phyloP scores from a whole-genome alignment of 2,329 filamentous ascomycete genomes.

The Phyllosticta capitalensis region DNA sequence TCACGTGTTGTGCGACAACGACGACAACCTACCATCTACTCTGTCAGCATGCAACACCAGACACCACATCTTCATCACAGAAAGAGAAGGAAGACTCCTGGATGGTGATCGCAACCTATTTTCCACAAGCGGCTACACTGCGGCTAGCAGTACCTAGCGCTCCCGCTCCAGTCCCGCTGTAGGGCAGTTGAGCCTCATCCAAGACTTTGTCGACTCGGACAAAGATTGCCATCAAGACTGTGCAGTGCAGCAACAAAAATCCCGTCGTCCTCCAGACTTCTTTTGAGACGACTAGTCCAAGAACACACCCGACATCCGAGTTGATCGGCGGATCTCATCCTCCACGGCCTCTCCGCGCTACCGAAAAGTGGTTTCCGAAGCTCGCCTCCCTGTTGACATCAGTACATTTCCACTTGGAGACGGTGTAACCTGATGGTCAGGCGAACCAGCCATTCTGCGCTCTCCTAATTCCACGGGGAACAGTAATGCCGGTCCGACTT shows the following conservation, averaged over 20 bases:
- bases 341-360: slow-evolving; percentile 6
- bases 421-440: slow-evolving; percentile 8
- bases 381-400: slow-evolving; percentile 9
- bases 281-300: not conserved
- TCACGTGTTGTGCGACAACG: not conserved
- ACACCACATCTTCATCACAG: not conserved
- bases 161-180: not conserved
- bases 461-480: not conserved
- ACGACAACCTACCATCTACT: too few species aligned
- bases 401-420: slow-evolving; percentile 3
- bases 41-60: not conserved
- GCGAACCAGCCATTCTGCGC: slow-evolving; percentile 1
- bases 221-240: not conserved
- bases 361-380: slow-evolving; percentile 10
- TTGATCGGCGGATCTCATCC: not conserved
- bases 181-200: slow-evolving; percentile 1
- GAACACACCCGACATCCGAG: not conserved
- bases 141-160: not conserved
- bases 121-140: not conserved
- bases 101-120: not conserved
- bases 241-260: not conserved
- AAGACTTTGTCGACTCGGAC: not conserved
- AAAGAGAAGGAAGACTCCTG: not conserved
- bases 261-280: not conserved
- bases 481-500: not conserved